phyloP scores from a whole-genome alignment of 225 moss, liverwort and hornwort species.

The Thuidium tamariscinum region DNA sequence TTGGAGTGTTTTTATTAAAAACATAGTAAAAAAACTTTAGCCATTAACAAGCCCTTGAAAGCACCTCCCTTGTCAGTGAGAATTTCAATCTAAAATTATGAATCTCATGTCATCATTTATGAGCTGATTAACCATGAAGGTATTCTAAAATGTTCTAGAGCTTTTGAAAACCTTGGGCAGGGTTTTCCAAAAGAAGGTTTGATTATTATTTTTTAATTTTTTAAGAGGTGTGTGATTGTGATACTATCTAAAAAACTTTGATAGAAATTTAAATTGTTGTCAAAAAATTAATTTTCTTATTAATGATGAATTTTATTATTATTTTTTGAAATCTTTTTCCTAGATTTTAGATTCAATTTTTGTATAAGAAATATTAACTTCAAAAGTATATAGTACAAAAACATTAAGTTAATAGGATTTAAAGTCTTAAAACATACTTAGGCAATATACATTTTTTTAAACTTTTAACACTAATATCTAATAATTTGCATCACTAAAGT shows the following conservation, averaged over 20 bases:
- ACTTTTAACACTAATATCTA: background rate
- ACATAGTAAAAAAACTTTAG: too few species aligned
- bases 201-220: background rate
- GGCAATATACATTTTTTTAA: too few species aligned
- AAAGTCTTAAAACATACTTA: background rate
- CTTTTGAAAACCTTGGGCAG: background rate
- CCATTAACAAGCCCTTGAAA: background rate
- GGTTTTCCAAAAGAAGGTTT: accelerated
- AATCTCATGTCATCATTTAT: background rate
- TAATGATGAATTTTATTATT: too few species aligned
- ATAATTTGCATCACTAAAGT: background rate
- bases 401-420: too few species aligned
- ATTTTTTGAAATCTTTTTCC: too few species aligned
- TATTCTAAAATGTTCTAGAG: background rate
- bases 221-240: accelerated
- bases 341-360: background rate
- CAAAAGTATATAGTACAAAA: background rate
- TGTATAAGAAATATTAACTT: background rate
- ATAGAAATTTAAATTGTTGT: background rate
- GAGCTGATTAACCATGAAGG: accelerated
- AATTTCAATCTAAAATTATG: background rate
- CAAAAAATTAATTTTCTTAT: accelerated
- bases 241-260: accelerated
- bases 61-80: accelerated
- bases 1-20: too few species aligned